Conservation (phyloP, 1,284 basidiomycete species). For the Stereum hirsutum region DNA sequence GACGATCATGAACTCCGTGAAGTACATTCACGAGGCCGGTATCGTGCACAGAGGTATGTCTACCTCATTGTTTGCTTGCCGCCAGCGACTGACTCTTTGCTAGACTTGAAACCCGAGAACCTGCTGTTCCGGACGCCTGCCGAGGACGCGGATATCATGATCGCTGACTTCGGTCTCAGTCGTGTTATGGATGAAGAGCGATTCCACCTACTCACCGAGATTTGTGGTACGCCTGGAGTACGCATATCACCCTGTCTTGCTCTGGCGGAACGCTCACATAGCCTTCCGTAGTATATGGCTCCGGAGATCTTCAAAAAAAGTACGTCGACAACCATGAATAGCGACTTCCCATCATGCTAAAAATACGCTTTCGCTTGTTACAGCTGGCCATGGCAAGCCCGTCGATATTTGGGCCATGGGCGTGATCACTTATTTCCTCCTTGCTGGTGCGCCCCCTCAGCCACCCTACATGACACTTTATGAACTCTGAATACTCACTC, state of each 20-base stretch:
- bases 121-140: constrained; percentile 86
- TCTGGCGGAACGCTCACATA: constrained; percentile 8
- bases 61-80: neutral
- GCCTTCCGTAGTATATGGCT: constrained; percentile 76
- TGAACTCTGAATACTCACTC: neutral
- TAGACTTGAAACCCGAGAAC: constrained; percentile 97
- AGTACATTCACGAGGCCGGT: constrained; percentile 87
- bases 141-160: constrained; percentile 92
- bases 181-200: constrained; percentile 89
- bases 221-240: constrained; percentile 86
- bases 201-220: constrained; percentile 84
- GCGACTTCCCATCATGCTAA: constrained; percentile 7
- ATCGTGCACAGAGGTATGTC: constrained; percentile 88
- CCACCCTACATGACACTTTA: neutral
- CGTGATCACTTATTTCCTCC: constrained; percentile 92
- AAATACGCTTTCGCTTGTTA: neutral
- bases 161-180: constrained; percentile 94
- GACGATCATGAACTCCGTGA: constrained; percentile 81
- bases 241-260: constrained; percentile 15
- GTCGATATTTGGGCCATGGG: constrained; percentile 98
- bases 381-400: constrained; percentile 90
- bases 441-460: constrained; percentile 43
- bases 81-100: neutral
- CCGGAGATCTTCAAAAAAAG: constrained; percentile 97
- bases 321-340: constrained; percentile 22